Conservation (phyloP, 768 basidiomycete species). For the Russula olivacea region DNA sequence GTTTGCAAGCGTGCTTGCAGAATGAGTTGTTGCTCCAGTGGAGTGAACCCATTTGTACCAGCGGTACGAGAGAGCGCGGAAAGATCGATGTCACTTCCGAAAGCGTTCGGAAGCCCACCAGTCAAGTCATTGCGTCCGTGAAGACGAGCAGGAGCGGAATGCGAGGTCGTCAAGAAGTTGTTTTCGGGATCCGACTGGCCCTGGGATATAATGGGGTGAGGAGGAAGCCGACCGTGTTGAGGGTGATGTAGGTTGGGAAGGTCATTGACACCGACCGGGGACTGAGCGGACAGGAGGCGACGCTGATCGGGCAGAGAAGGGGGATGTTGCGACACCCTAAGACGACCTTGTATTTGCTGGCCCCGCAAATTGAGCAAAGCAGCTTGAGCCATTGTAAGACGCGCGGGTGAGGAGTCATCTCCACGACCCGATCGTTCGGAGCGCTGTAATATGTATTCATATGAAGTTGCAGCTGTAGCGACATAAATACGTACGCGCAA, state of each 20-base stretch:
- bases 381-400: slow-evolving; percentile 73
- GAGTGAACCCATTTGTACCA: slow-evolving; percentile 22
- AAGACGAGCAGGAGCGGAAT: slow-evolving; percentile 14
- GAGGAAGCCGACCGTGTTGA: slow-evolving; percentile 20
- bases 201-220: slow-evolving; percentile 22
- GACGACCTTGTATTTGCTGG: slow-evolving; percentile 41
- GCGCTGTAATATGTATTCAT: slow-evolving; percentile 39
- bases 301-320: slow-evolving; percentile 27
- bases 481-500: slow-evolving; percentile 48
- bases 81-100: slow-evolving; percentile 24
- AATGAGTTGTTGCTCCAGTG: slow-evolving; percentile 26
- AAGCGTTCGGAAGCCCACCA: not conserved
- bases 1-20: slow-evolving; percentile 23
- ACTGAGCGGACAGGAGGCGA: slow-evolving; percentile 20
- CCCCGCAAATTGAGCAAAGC: slow-evolving; percentile 71
- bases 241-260: slow-evolving; percentile 2
- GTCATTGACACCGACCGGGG: slow-evolving; percentile 4
- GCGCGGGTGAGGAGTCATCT: slow-evolving; percentile 55
- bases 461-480: slow-evolving; percentile 7
- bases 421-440: slow-evolving; percentile 54
- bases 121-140: slow-evolving; percentile 9
- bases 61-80: slow-evolving; percentile 22
- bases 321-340: slow-evolving; percentile 17
- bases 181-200: slow-evolving; percentile 7
- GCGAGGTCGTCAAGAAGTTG: slow-evolving; percentile 1